These are phyloP conservation scores for Penicillium sp. DNA, from an alignment of 2,329 filamentous ascomycete species.

Conservation along the genomic window DNA sequence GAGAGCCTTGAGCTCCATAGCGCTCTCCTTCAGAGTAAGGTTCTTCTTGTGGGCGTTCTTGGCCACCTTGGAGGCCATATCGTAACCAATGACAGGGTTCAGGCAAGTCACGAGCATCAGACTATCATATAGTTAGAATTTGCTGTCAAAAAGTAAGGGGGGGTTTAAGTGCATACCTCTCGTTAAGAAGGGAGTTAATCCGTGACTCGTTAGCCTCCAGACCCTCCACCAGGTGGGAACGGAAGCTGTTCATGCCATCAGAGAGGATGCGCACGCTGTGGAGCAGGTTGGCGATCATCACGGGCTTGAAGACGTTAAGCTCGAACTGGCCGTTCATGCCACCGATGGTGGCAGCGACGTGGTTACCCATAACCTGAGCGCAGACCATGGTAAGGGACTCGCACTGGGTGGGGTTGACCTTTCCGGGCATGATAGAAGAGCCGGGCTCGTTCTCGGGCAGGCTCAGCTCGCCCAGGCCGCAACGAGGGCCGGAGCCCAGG, in stretches of 20 bases:
- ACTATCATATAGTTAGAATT: slow-evolving; percentile 48
- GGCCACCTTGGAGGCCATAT: slow-evolving; percentile 94
- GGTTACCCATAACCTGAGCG: slow-evolving; percentile 96
- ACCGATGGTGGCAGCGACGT: slow-evolving; percentile 86
- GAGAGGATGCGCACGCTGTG: slow-evolving; percentile 86
- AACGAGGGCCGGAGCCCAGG: slow-evolving; percentile 91
- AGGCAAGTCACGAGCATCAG: slow-evolving; percentile 98
- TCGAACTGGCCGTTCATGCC: slow-evolving; percentile 99
- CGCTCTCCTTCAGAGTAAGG: slow-evolving; percentile 85
- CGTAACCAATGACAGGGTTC: slow-evolving; percentile 95
- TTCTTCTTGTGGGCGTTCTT: slow-evolving; percentile 99
- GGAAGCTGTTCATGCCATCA: slow-evolving; percentile 92
- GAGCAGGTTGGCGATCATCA: slow-evolving; percentile 90
- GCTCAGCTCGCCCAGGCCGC: slow-evolving; percentile 87
- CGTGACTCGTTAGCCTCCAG: slow-evolving; percentile 91
- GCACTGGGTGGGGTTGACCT: slow-evolving; percentile 98
- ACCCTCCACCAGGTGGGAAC: slow-evolving; percentile 85
- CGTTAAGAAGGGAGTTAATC: slow-evolving; percentile 85
- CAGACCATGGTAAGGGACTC: slow-evolving; percentile 98
- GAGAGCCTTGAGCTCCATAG: slow-evolving; percentile 87
- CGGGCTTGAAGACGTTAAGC: slow-evolving; percentile 97
- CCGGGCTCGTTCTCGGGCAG: slow-evolving; percentile 98
- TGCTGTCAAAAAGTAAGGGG: slow-evolving; percentile 6
- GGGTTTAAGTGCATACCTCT: slow-evolving; percentile 64
- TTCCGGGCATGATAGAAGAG: slow-evolving; percentile 97